Percentiles rank a stretch among this genome's conserved stretches.
These are phyloP conservation scores for Pseudodiploospora longispora DNA, from an alignment of 2,329 filamentous ascomycete species.

Conservation along the genomic window DNA sequence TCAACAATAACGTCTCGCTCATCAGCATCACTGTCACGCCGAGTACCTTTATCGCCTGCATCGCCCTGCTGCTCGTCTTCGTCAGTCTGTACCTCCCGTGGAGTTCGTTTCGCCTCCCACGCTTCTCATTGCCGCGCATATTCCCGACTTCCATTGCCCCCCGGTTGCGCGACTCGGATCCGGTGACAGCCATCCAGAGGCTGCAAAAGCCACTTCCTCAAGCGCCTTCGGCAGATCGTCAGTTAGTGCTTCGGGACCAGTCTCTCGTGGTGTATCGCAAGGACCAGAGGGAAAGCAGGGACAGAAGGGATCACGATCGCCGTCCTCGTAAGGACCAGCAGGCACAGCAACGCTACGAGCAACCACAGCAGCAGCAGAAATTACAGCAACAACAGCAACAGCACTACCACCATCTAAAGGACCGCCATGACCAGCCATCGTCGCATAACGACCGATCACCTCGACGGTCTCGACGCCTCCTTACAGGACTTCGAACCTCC, in stretches of 20 bases:
- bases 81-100: constrained; percentile 39
- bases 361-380: constrained; percentile 9
- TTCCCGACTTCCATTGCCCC: background rate
- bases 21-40: constrained; percentile 52
- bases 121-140: constrained; percentile 24
- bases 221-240: constrained; percentile 14
- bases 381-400: constrained; percentile 12
- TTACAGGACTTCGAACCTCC: constrained; percentile 48
- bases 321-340: constrained; percentile 4
- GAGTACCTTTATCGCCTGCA: constrained; percentile 46
- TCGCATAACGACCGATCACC: background rate
- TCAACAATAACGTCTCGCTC: constrained; percentile 55
- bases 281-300: constrained; percentile 12
- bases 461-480: constrained; percentile 41
- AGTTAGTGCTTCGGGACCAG: constrained; percentile 25
- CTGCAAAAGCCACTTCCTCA: constrained; percentile 19
- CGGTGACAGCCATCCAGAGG: background rate
- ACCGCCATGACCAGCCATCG: constrained; percentile 23
- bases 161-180: constrained; percentile 1
- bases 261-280: constrained; percentile 22
- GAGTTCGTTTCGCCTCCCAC: constrained; percentile 24
- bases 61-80: constrained; percentile 43
- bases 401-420: constrained; percentile 7
- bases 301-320: constrained; percentile 3
- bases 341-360: background rate